Percentiles rank a stretch among this genome's conserved stretches.
Evolutionary conservation across 768 basidiomycete species (phyloP).

Genomic region (Podaxis sp.): DNA sequence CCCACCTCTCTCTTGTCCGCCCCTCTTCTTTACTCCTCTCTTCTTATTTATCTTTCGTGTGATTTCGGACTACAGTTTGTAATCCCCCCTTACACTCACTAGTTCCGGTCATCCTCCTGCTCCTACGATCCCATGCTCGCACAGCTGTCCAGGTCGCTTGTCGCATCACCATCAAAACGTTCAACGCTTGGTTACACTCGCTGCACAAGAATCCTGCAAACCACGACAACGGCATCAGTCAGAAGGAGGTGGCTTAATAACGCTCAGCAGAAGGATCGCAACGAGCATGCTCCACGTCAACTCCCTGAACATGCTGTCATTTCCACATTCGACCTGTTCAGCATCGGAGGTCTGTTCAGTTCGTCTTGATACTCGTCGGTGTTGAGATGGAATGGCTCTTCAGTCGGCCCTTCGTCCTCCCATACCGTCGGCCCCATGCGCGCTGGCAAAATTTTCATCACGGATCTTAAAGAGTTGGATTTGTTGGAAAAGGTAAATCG

Average conservation of each 20-base stretch:
- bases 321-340: slow-evolving; percentile 90
- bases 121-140: slow-evolving; percentile 4
- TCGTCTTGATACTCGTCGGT: neutral
- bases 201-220: neutral
- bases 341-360: slow-evolving; percentile 65
- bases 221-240: neutral
- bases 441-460: slow-evolving; percentile 85
- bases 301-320: slow-evolving; percentile 85
- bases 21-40: slow-evolving; percentile 7
- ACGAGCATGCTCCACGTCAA: slow-evolving; percentile 21
- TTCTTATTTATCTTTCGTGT: neutral
- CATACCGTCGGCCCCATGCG: slow-evolving; percentile 73
- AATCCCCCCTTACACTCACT: neutral
- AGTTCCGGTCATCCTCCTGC: neutral
- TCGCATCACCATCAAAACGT: slow-evolving; percentile 4
- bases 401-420: slow-evolving; percentile 52
- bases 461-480: slow-evolving; percentile 65
- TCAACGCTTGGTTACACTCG: neutral
- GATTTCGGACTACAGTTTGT: neutral
- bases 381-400: slow-evolving; percentile 12
- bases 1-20: too few relatives aligned
- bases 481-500: slow-evolving; percentile 64
- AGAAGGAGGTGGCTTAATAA: slow-evolving; percentile 10
- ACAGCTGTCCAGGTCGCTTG: neutral
- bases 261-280: slow-evolving; percentile 1